Conservation (phyloP, 148 eudicot genomes). For the Oxyria digyna region DNA sequence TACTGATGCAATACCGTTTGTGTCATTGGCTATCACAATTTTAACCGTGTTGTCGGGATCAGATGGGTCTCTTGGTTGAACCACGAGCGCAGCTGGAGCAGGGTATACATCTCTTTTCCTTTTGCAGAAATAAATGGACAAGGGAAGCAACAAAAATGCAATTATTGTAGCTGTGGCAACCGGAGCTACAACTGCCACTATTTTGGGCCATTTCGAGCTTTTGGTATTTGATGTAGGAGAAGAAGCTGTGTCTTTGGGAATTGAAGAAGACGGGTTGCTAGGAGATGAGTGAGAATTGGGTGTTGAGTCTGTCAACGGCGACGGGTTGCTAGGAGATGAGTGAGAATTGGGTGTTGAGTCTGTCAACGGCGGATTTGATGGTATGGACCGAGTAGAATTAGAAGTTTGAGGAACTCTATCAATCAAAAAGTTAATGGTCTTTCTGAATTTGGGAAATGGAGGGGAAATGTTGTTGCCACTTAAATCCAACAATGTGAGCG, state of each 20-base stretch:
- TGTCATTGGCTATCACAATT: conserved; percentile 48
- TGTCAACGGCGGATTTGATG: conserved; percentile 23
- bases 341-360: conserved; percentile 19
- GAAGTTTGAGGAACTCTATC: conserved; percentile 35
- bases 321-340: conserved; percentile 17
- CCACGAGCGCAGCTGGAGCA: conserved; percentile 50
- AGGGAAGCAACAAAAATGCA: conserved; percentile 38
- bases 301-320: no score
- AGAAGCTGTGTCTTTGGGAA: conserved; percentile 9
- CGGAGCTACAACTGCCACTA: conserved; percentile 42
- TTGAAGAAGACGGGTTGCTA: conserved; percentile 17
- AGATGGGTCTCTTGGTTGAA: conserved; percentile 69
- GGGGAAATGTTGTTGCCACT: conserved; percentile 68
- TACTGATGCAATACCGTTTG: conserved; percentile 29
- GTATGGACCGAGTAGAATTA: conserved; percentile 16
- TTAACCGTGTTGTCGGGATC: conserved; percentile 48
- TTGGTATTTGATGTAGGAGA: conserved; percentile 7
- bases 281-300: conserved; percentile 18
- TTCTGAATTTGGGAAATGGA: conserved; percentile 57
- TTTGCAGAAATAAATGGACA: conserved; percentile 37
- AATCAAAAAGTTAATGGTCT: conserved; percentile 31
- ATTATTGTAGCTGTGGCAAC: conserved; percentile 36
- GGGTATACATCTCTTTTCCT: conserved; percentile 30
- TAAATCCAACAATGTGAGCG: conserved; percentile 45
- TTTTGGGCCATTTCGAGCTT: conserved; percentile 25